These are phyloP conservation scores for Nyssa sinensis DNA, from an alignment of 148 eudicot genomes.

Conservation along the genomic window DNA sequence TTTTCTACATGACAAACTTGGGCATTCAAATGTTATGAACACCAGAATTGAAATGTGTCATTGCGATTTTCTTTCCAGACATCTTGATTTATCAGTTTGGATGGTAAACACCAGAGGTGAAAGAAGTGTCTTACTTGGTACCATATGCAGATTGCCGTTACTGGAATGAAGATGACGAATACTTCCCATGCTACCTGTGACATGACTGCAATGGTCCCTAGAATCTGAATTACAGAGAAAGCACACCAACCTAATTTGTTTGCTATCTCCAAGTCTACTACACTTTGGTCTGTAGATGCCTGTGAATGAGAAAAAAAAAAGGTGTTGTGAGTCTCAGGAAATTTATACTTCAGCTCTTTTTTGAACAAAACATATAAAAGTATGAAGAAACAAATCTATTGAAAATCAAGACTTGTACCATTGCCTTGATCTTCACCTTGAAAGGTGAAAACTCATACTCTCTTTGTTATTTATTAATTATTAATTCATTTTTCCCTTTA, in stretches of 20 bases:
- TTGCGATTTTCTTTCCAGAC: too few relatives aligned
- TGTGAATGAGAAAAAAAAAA: conserved; percentile 33
- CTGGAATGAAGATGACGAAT: conserved; percentile 85
- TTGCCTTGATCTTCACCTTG: conserved; percentile 6
- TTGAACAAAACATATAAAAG: neutral
- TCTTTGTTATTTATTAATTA: neutral
- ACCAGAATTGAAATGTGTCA: neutral
- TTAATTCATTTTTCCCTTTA: neutral
- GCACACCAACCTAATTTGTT: conserved; percentile 91
- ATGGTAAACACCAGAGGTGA: too few relatives aligned
- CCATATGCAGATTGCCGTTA: conserved; percentile 89
- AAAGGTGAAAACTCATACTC: neutral
- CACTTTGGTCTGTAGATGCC: conserved; percentile 98
- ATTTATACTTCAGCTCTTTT: neutral
- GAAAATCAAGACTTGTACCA: neutral
- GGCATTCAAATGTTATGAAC: neutral
- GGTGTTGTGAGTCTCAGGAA: conserved; percentile 3
- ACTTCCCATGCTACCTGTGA: conserved; percentile 99
- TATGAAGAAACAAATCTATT: neutral
- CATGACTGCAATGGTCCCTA: conserved; percentile 94
- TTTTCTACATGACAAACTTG: neutral
- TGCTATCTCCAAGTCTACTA: conserved; percentile 87
- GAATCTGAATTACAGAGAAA: conserved; percentile 77
- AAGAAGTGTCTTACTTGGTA: conserved; percentile 63
- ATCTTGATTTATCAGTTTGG: too few relatives aligned